Evolutionary conservation across 108 stramenopile species (phyloP), one percentile per base, ranked within the genome.

Genomic region (Cyclostephanos invisitatus): DNA sequence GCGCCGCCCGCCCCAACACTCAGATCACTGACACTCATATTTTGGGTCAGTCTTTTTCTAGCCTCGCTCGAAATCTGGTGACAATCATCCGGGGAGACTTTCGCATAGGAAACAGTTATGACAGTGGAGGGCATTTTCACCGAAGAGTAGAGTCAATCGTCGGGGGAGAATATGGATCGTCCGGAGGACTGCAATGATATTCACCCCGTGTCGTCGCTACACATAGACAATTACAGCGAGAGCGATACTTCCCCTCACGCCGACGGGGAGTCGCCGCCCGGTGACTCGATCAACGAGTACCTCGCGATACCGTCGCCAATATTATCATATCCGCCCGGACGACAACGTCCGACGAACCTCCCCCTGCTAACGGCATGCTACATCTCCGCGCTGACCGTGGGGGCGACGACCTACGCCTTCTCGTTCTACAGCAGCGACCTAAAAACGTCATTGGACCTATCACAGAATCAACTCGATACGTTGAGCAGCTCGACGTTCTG

Each of bases 401-500:
- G 93, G 21, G 93, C 88, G 12, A 90, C 90, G 6, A 85, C 89
- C 42, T 94, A 94, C 71, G 87, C 93, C 44, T 94, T 94, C 72
- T 91, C 90, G 40, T 78, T 94, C 70, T 94, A 94, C 73, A 85
- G 83, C 20, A 74, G 73, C 49, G 87, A 84, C 17, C 75, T 94
- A 46, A 90, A 94, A 71, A 67, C 80, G 49, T 86, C 75, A 10
- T 64, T 94, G 40, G 80, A 86, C 53, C 74, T 94, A 12, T 71
- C 83, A 0, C 89, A 91, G 78, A 69, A 74, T 15, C 88, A 94
- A 66, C 63, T 94, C 46, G 93, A 90, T 59, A 91, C 93, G 10
- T 82, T 94, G 10, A 77, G 75, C 47, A 75, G 80, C 18, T 87
- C 89, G 35, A 86, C 85, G 20, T 94, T 94, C 69, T 75, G 73